Conservation (phyloP, 2,329 filamentous ascomycete genomes). For the Colletotrichum liriopes region DNA sequence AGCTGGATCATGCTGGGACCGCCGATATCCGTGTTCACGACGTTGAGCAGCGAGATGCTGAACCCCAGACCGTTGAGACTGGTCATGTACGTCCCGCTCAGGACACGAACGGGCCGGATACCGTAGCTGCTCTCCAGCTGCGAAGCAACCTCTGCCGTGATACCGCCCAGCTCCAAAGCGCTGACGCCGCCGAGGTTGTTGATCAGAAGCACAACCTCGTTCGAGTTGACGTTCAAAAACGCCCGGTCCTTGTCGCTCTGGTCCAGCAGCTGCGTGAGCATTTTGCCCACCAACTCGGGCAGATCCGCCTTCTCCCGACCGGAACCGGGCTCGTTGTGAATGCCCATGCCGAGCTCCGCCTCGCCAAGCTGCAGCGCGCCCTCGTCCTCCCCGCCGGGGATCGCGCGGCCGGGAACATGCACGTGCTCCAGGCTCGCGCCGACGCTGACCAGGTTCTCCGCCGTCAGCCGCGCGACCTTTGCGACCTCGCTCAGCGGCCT, state of each 20-base stretch:
- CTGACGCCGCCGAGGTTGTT: conserved; percentile 85
- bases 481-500: conserved; percentile 79
- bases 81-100: conserved; percentile 84
- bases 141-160: conserved; percentile 77
- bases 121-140: conserved; percentile 72
- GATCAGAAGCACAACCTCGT: conserved; percentile 78
- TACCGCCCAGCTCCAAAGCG: conserved; percentile 79
- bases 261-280: conserved; percentile 80
- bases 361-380: conserved; percentile 70
- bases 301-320: conserved; percentile 67
- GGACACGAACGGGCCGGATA: conserved; percentile 75
- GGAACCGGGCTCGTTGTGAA: conserved; percentile 79
- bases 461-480: conserved; percentile 78
- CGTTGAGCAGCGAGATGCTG: conserved; percentile 79
- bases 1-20: conserved; percentile 77
- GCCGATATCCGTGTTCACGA: conserved; percentile 71
- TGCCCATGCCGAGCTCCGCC: conserved; percentile 82
- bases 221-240: conserved; percentile 75
- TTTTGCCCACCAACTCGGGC: conserved; percentile 71
- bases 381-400: conserved; percentile 61
- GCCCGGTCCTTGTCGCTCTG: conserved; percentile 77
- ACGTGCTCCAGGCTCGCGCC: conserved; percentile 91
- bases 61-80: conserved; percentile 84
- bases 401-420: conserved; percentile 87
- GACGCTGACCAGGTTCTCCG: conserved; percentile 86